Percentiles rank a stretch among this genome's conserved stretches.
phyloP scores from a whole-genome alignment of 257 asterid species.

The Avicennia marina region DNA sequence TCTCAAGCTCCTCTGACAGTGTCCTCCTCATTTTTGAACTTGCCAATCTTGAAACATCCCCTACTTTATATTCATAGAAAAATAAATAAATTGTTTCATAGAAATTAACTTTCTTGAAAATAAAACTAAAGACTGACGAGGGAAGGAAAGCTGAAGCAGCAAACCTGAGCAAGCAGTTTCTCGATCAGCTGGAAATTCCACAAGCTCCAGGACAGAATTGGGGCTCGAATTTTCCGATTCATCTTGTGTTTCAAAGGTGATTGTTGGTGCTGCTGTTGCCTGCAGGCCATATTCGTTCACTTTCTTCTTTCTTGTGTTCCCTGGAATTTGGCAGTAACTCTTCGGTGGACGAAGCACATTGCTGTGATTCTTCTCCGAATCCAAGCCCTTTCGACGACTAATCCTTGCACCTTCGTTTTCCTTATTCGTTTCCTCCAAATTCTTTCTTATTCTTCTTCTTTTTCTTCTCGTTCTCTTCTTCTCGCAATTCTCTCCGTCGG shows the following conservation, averaged over 20 bases:
- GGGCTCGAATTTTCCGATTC: constrained; percentile 66
- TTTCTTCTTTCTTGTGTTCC: constrained; percentile 15
- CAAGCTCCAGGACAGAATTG: constrained; percentile 53
- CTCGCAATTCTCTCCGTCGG: constrained; percentile 7
- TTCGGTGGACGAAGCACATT: constrained; percentile 22
- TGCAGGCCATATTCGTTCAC: constrained; percentile 11
- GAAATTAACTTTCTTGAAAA: too few species aligned
- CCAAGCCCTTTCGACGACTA: background rate
- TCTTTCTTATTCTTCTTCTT: background rate
- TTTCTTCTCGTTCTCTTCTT: constrained; percentile 28
- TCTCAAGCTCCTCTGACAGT: constrained; percentile 47
- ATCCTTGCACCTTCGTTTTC: constrained; percentile 26
- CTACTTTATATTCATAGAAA: constrained; percentile 20
- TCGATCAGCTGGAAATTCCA: constrained; percentile 36
- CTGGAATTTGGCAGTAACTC: constrained; percentile 8
- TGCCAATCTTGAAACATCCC: constrained; percentile 35
- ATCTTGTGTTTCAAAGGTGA: constrained; percentile 24
- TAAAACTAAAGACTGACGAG: background rate
- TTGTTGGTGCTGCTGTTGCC: background rate
- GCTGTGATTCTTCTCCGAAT: constrained; percentile 21
- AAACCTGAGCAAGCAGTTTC: constrained; percentile 45
- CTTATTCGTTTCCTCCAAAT: constrained; percentile 20
- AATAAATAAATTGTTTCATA: background rate
- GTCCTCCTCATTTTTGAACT: constrained; percentile 56
- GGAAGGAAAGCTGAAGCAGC: background rate